Conservation (phyloP, 1,139 yeast genomes). For the Candida pseudocylindracea region DNA sequence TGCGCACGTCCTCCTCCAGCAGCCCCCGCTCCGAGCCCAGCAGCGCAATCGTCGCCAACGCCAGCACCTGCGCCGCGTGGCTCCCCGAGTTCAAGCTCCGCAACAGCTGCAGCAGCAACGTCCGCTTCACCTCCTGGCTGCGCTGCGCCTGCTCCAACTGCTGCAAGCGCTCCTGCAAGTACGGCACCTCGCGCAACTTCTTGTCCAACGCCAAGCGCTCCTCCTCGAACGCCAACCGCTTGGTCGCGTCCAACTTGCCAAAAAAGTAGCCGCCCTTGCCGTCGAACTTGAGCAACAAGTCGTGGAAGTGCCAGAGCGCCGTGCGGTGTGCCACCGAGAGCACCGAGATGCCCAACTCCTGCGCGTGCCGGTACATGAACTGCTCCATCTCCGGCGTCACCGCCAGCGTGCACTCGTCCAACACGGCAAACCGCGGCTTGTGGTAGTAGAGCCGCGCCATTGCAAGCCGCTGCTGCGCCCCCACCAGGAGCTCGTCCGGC, state of each 20-base stretch:
- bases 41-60: too few relatives aligned
- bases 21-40: too few relatives aligned
- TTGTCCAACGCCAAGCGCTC: conserved; percentile 47
- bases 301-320: conserved; percentile 84
- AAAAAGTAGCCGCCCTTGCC: conserved; percentile 63
- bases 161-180: conserved; percentile 36
- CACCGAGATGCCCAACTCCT: conserved; percentile 56
- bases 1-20: too few relatives aligned
- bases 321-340: conserved; percentile 86
- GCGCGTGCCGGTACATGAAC: conserved; percentile 74
- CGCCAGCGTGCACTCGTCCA: conserved; percentile 91
- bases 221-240: conserved; percentile 46
- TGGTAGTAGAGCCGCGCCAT: conserved; percentile 88
- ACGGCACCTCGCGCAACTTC: conserved; percentile 42
- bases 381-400: conserved; percentile 84
- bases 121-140: too few relatives aligned
- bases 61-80: too few relatives aligned
- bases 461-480: conserved; percentile 86
- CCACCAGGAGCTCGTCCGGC: conserved; percentile 75
- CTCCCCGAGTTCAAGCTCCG: too few relatives aligned
- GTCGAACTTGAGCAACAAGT: conserved; percentile 60
- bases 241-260: conserved; percentile 44
- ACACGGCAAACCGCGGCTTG: conserved; percentile 76
- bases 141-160: conserved; percentile 26
- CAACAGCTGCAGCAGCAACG: too few relatives aligned